Evolutionary conservation across 2,329 filamentous ascomycete genomes (phyloP).

Genomic region (Fusarium gaditjirri): DNA sequence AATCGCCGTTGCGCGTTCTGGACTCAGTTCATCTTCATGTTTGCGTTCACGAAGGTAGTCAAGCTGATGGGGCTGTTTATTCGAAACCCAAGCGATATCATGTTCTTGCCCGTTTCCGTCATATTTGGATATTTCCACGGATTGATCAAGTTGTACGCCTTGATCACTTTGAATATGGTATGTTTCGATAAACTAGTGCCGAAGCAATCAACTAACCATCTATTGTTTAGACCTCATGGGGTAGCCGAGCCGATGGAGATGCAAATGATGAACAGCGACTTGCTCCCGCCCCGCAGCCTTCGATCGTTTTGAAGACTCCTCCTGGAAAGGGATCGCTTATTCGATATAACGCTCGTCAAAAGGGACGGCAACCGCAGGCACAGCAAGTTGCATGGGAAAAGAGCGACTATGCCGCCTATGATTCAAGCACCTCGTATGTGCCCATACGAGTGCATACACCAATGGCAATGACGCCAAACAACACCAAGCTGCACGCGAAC

Average conservation of each 20-base stretch:
- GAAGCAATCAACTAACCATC: constrained; percentile 20
- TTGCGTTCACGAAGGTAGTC: constrained; percentile 85
- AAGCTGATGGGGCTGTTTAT: constrained; percentile 90
- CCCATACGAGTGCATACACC: constrained; percentile 45
- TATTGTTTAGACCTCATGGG: constrained; percentile 83
- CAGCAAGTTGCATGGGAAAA: constrained; percentile 47
- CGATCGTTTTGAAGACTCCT: constrained; percentile 57
- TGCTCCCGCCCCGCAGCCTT: constrained; percentile 58
- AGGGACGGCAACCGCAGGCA: constrained; percentile 48
- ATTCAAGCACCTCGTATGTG: constrained; percentile 52
- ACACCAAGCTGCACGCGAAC: constrained; percentile 38
- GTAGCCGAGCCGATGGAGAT: constrained; percentile 91
- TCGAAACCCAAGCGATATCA: constrained; percentile 82
- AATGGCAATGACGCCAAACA: constrained; percentile 35
- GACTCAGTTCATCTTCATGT: constrained; percentile 77
- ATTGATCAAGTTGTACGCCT: constrained; percentile 88
- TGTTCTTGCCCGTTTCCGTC: constrained; percentile 85
- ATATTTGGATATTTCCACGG: constrained; percentile 94
- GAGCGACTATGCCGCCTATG: constrained; percentile 48
- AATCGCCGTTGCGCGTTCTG: constrained; percentile 67
- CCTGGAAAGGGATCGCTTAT: constrained; percentile 56
- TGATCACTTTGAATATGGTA: constrained; percentile 85
- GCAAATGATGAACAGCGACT: constrained; percentile 80
- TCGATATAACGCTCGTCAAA: constrained; percentile 58
- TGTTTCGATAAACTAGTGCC: constrained; percentile 50